phyloP scores from a whole-genome alignment of 2,329 filamentous ascomycete species.

The Orbilia blumenaviensis region DNA sequence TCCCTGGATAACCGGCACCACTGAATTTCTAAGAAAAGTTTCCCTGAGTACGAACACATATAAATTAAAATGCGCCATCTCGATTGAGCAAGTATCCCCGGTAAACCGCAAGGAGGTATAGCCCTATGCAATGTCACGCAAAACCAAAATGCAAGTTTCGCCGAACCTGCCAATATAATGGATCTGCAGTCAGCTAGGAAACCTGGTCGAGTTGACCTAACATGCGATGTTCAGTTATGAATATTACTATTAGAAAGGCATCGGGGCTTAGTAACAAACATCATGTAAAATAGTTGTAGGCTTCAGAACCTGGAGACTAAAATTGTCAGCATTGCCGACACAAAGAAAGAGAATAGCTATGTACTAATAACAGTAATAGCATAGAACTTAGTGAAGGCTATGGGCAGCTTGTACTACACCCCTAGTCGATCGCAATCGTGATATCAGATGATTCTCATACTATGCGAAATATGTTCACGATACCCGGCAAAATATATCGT shows the following conservation, averaged over 20 bases:
- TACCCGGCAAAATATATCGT: no score
- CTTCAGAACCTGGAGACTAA: background rate
- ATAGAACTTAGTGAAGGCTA: background rate
- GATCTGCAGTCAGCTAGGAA: conserved; percentile 17
- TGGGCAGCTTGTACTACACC: background rate
- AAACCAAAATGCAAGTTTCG: conserved; percentile 9
- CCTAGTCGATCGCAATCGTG: background rate
- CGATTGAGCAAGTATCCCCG: background rate
- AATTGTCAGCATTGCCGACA: background rate
- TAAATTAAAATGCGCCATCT: background rate
- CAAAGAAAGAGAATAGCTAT: background rate
- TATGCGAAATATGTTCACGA: no score
- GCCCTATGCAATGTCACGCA: conserved; percentile 18
- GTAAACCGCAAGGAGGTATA: background rate
- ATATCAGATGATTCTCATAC: background rate
- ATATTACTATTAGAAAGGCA: background rate
- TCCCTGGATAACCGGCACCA: conserved; percentile 8
- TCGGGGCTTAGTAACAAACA: conserved; percentile 14
- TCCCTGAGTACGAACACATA: background rate
- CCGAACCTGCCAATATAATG: background rate
- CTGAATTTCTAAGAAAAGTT: background rate
- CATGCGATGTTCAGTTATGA: conserved; percentile 3
- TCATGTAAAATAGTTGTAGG: background rate
- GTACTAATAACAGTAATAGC: background rate
- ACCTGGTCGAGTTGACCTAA: background rate